Evolutionary conservation across 192 early-diverging fungal genomes (phyloP), one percentile per base, ranked within the genome.

Genomic region (Oehlia diaphana): DNA sequence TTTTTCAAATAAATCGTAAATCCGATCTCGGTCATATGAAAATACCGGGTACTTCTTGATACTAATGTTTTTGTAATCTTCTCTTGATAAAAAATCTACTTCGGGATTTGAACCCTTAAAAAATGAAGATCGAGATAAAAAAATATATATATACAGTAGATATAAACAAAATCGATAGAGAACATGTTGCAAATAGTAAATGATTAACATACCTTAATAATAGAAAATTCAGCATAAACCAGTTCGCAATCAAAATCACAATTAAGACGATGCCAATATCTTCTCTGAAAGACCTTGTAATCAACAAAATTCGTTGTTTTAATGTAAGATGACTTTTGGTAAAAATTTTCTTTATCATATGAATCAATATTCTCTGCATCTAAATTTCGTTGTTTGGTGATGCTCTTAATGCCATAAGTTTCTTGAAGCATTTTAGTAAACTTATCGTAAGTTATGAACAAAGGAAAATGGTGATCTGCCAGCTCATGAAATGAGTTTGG

Each of bases 1-100:
- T 63, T 26, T 61, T 64, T 63, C 9, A 76, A 76, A 76, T 23
- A 76, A 39, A 35, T 76, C 58, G 63, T 76, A 76, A 76, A 76
- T 64, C 9, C 64, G 19, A 63, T 76, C 58, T 14, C 74, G 62
- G 12, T 76, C n/a, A 12, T 35, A 16, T 9, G 42, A 33, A 23
- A 76, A 76, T 63, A 14, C n/a, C 16, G 74, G 74, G 12, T 63
- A 76, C 35, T 39, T 75, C 10, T 75, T 76, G 3, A 37, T 76
- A 33, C 58, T 76, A 12, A 76, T 63, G 4, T 7, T 37, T 2
- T 4, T 28, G 8, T 76, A 76, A 6, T 63, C 61, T 13, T 76
- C 74, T 44, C 74, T 76, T 76, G 61, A 63, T 76, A 76, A n/a
- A n/a, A 19, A 28, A 21, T 37, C 35, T 5, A 33, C 61, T 4